Evolutionary conservation across 768 basidiomycete genomes (phyloP).

Genomic region (Kwoniella mangroviensis): DNA sequence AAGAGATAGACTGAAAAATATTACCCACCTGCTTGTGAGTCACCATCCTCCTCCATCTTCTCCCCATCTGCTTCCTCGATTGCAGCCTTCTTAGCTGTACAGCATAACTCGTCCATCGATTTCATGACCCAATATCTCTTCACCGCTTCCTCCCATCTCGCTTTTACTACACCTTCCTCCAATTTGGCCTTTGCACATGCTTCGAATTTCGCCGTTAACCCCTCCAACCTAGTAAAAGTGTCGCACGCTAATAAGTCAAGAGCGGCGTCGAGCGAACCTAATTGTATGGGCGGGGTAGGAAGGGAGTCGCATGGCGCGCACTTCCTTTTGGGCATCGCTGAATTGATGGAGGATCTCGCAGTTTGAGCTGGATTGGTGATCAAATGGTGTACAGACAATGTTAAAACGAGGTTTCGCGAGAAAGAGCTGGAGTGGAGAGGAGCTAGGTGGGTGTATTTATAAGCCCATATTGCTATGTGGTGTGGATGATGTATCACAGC

Average conservation of each 20-base stretch:
- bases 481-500: not conserved
- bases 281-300: constrained; percentile 17
- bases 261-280: constrained; percentile 49
- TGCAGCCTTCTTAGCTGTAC: constrained; percentile 22
- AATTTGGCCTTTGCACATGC: constrained; percentile 38
- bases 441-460: constrained; percentile 3
- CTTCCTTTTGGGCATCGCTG: constrained; percentile 43
- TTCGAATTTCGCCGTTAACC: constrained; percentile 39
- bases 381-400: not conserved
- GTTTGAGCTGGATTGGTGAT: constrained; percentile 1
- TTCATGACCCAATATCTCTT: constrained; percentile 51
- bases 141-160: constrained; percentile 50
- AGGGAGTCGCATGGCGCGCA: constrained; percentile 21
- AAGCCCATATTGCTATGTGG: not conserved
- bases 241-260: constrained; percentile 52
- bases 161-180: constrained; percentile 36
- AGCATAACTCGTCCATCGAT: constrained; percentile 45
- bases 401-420: not conserved
- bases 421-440: not conserved
- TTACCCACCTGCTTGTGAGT: constrained; percentile 1
- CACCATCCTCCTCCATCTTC: constrained; percentile 20
- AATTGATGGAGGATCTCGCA: not conserved
- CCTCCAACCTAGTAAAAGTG: constrained; percentile 42
- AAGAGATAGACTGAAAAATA: not conserved
- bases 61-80: constrained; percentile 9